Percentiles rank a stretch among this genome's conserved stretches.
Evolutionary conservation across 169 alveolate species (phyloP).

Genomic region (Besnoitia besnoiti): DNA sequence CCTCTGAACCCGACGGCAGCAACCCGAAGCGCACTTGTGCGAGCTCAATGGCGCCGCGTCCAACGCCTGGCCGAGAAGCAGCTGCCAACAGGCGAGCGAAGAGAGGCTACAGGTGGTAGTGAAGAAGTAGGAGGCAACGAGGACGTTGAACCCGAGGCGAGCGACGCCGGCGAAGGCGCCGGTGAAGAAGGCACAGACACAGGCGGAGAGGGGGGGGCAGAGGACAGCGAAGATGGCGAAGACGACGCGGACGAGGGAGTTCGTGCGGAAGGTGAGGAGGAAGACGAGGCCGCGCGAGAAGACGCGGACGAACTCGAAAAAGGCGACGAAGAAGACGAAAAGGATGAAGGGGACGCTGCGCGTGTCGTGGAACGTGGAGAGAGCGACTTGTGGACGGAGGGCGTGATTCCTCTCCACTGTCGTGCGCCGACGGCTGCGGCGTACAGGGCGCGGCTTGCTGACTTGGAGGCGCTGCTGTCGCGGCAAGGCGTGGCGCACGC

Average conservation of each 20-base stretch:
- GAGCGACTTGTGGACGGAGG: background rate
- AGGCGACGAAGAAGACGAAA: background rate
- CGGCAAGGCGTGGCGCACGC: background rate
- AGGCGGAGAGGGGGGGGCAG: too few species aligned
- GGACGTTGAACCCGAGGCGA: too few species aligned
- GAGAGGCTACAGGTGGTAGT: too few species aligned
- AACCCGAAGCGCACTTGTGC: background rate
- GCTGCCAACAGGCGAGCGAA: background rate
- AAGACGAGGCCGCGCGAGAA: background rate
- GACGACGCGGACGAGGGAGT: too few species aligned
- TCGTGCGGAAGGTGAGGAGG: too few species aligned
- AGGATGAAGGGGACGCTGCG: background rate
- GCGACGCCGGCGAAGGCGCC: too few species aligned
- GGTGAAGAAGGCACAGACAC: too few species aligned
- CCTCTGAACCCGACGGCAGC: too few species aligned
- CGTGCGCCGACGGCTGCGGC: background rate
- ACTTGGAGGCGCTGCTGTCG: background rate
- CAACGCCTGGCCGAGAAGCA: background rate
- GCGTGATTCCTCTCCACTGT: background rate
- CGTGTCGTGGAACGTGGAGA: background rate
- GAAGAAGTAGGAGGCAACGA: too few species aligned
- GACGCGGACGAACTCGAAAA: background rate
- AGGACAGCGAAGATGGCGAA: too few species aligned
- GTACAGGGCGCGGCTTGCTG: background rate
- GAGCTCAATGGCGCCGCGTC: background rate